Conservation (phyloP, 208 protist species). For the Tetramitus jugosus region DNA sequence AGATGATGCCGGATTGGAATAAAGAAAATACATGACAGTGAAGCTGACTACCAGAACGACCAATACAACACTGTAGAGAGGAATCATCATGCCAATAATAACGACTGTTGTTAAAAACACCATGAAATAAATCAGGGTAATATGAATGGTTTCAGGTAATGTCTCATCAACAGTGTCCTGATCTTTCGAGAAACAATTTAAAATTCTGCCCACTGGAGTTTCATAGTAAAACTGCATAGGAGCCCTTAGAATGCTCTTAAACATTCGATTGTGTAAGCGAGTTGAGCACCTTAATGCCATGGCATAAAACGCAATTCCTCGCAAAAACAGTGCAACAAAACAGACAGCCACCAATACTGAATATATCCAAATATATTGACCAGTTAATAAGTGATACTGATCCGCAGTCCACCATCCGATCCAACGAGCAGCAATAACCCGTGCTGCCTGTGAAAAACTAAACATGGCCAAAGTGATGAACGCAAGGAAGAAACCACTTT, state of each 20-base stretch:
- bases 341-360: neutral
- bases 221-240: slow-evolving; percentile 82
- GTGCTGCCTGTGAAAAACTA: neutral
- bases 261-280: slow-evolving; percentile 48
- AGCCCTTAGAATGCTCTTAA: slow-evolving; percentile 46
- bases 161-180: neutral
- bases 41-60: neutral
- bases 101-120: neutral
- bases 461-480: neutral
- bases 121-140: slow-evolving; percentile 15
- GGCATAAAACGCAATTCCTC: neutral
- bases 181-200: slow-evolving; percentile 88
- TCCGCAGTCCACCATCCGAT: neutral
- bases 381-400: neutral
- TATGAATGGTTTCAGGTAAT: neutral
- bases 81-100: neutral
- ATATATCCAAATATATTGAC: neutral
- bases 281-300: slow-evolving; percentile 21
- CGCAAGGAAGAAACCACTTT: neutral
- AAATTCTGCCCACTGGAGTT: slow-evolving; percentile 78
- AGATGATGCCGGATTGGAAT: slow-evolving; percentile 54
- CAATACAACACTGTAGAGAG: neutral
- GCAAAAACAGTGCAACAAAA: neutral
- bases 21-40: slow-evolving; percentile 36
- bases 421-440: neutral